Percentiles rank a stretch among this genome's conserved stretches.
phyloP scores from a whole-genome alignment of 495 filamentous ascomycete species.

The Penicillium maclennaniae region DNA sequence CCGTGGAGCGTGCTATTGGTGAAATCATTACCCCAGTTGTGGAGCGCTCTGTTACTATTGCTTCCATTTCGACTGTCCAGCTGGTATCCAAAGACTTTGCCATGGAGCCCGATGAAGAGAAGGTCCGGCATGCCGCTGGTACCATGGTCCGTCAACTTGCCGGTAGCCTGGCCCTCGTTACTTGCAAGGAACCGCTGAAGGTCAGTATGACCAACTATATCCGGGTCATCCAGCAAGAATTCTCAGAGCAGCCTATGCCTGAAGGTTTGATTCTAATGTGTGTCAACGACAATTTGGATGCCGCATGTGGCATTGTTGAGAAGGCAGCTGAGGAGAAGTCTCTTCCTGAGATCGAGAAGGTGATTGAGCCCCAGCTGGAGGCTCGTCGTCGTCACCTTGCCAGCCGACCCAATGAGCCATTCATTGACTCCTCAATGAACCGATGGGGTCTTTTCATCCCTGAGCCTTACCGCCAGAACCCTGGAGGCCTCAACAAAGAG shows the following conservation, averaged over 20 bases:
- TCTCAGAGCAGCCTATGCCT: slow-evolving; percentile 70
- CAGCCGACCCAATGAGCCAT: slow-evolving; percentile 72
- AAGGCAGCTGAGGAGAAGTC: slow-evolving; percentile 91
- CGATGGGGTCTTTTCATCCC: slow-evolving; percentile 87
- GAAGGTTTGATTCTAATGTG: slow-evolving; percentile 94
- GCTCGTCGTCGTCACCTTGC: slow-evolving; percentile 67
- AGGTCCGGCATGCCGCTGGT: slow-evolving; percentile 76
- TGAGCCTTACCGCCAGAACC: slow-evolving; percentile 78
- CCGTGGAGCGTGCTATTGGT: slow-evolving; percentile 80
- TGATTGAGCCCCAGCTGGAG: slow-evolving; percentile 73
- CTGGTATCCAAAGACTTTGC: slow-evolving; percentile 95
- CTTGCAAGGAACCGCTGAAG: slow-evolving; percentile 92
- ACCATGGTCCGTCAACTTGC: slow-evolving; percentile 91
- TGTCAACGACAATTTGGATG: slow-evolving; percentile 94
- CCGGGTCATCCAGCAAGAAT: slow-evolving; percentile 66
- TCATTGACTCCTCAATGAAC: slow-evolving; percentile 72
- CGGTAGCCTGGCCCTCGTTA: slow-evolving; percentile 91
- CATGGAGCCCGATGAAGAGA: slow-evolving; percentile 84
- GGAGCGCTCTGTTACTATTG: slow-evolving; percentile 94
- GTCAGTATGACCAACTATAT: slow-evolving; percentile 97
- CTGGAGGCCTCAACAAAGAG: slow-evolving; percentile 79
- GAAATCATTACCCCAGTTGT: slow-evolving; percentile 98
- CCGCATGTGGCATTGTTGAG: slow-evolving; percentile 87
- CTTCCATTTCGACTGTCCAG: slow-evolving; percentile 89
- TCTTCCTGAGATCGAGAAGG: slow-evolving; percentile 87